phyloP scores from a whole-genome alignment of 129 eudicot species.

The Chrysanthemum seticuspe region DNA sequence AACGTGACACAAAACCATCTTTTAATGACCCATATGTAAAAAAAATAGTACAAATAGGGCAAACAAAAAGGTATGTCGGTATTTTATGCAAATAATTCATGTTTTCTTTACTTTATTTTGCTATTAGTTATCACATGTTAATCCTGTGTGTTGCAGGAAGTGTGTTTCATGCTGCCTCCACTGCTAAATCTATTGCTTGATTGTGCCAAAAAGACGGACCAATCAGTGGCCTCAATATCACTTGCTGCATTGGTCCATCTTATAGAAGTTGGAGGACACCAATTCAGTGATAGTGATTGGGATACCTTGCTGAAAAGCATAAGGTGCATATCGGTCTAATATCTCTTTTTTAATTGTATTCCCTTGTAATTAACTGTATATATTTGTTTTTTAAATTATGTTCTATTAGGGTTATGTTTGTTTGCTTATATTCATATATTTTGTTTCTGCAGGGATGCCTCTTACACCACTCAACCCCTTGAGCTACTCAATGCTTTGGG shows the following conservation, averaged over 20 bases:
- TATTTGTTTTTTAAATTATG: not conserved
- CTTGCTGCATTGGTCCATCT: constrained; percentile 97
- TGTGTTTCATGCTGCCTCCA: constrained; percentile 92
- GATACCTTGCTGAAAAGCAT: constrained; percentile 95
- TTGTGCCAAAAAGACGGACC: constrained; percentile 96
- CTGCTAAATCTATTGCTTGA: constrained; percentile 82
- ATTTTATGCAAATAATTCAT: not conserved
- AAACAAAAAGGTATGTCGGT: too few relatives aligned
- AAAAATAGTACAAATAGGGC: too few relatives aligned
- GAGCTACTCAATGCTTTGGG: constrained; percentile 88
- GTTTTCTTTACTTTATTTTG: not conserved
- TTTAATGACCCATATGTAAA: too few relatives aligned
- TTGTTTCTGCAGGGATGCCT: constrained; percentile 71
- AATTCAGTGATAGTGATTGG: constrained; percentile 92
- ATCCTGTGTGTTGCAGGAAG: constrained; percentile 58
- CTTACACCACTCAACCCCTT: constrained; percentile 93
- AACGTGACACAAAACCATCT: too few relatives aligned
- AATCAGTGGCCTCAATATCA: constrained; percentile 87
- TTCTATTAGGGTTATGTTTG: constrained; percentile 12
- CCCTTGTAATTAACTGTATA: not conserved
- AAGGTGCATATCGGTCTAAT: constrained; percentile 43
- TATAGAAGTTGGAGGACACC: constrained; percentile 98
- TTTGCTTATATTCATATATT: constrained; percentile 1
- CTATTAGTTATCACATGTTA: not conserved
- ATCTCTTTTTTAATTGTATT: not conserved